phyloP scores from a whole-genome alignment of 1,284 basidiomycete species.

The Rhodotorula sp. region DNA sequence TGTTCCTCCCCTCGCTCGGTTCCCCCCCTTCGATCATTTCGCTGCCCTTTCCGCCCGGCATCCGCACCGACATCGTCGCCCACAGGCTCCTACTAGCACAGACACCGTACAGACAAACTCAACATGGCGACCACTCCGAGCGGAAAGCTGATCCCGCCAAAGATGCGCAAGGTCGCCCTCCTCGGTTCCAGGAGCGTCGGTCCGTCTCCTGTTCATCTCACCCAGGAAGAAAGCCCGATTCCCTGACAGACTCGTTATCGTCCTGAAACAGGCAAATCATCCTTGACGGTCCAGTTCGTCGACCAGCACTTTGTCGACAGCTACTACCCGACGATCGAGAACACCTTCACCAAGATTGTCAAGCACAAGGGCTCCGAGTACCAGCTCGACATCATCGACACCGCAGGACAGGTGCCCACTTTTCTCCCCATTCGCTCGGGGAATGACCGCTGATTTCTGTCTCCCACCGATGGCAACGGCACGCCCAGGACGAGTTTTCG shows the following conservation, averaged over 20 bases:
- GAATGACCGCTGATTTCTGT: neutral
- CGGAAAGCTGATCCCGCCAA: constrained; percentile 42
- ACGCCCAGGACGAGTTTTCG: constrained; percentile 77
- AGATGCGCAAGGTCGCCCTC: constrained; percentile 74
- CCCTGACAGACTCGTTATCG: neutral
- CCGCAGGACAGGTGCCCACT: constrained; percentile 69
- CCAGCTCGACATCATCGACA: constrained; percentile 97
- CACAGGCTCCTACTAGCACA: too few relatives aligned
- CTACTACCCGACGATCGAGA: constrained; percentile 95
- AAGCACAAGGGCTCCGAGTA: constrained; percentile 81
- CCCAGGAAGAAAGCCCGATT: neutral
- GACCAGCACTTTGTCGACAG: constrained; percentile 64
- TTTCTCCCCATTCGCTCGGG: neutral
- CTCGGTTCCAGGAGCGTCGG: constrained; percentile 77
- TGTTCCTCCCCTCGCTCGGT: too few relatives aligned
- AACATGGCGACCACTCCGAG: constrained; percentile 40
- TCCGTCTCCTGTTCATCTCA: constrained; percentile 51
- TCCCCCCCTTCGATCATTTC: too few relatives aligned
- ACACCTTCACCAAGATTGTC: constrained; percentile 80
- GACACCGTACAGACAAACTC: neutral
- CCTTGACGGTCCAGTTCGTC: constrained; percentile 70
- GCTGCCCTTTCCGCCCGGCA: too few relatives aligned
- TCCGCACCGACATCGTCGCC: too few relatives aligned
- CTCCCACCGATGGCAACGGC: neutral
- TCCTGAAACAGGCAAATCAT: constrained; percentile 65